Conservation (phyloP, 2,329 filamentous ascomycete species). For the Venturia asperata region DNA sequence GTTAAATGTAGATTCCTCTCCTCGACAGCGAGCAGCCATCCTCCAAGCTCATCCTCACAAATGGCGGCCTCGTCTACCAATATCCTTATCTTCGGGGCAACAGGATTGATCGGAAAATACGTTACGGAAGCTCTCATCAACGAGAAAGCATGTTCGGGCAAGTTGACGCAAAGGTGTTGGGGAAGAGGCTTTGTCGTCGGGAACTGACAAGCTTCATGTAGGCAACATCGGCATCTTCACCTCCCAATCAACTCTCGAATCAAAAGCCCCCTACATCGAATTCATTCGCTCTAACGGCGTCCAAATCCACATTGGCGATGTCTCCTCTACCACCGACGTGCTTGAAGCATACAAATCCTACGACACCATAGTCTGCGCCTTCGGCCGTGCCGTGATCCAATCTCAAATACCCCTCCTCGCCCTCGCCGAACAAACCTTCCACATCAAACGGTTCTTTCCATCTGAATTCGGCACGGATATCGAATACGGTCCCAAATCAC, state of each 20-base stretch:
- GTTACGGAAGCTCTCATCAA: conserved; percentile 15
- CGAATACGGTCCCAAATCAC: conserved; percentile 52
- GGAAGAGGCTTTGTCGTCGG: not conserved
- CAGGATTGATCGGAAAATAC: conserved; percentile 19
- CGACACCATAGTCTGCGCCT: conserved; percentile 58
- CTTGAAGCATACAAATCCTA: conserved; percentile 51
- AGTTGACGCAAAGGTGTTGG: not conserved
- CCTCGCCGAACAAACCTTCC: conserved; percentile 48
- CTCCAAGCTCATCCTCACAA: conserved; percentile 1
- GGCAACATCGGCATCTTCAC: conserved; percentile 19
- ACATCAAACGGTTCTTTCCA: conserved; percentile 58
- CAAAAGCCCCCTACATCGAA: conserved; percentile 25
- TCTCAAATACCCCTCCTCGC: conserved; percentile 56
- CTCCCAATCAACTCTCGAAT: conserved; percentile 13
- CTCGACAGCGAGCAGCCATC: not conserved
- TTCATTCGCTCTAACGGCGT: conserved; percentile 30
- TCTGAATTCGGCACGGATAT: conserved; percentile 62
- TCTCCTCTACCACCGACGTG: conserved; percentile 47
- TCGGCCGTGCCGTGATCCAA: conserved; percentile 57
- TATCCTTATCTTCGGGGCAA: conserved; percentile 20
- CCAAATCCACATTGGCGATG: conserved; percentile 48
- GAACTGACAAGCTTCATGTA: not conserved
- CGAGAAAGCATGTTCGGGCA: not conserved
- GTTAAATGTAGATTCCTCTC: not conserved
- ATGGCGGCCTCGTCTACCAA: conserved; percentile 11